These are phyloP conservation scores for Blakeslea trispora DNA, from an alignment of 371 early-diverging fungal genomes.

Conservation along the genomic window DNA sequence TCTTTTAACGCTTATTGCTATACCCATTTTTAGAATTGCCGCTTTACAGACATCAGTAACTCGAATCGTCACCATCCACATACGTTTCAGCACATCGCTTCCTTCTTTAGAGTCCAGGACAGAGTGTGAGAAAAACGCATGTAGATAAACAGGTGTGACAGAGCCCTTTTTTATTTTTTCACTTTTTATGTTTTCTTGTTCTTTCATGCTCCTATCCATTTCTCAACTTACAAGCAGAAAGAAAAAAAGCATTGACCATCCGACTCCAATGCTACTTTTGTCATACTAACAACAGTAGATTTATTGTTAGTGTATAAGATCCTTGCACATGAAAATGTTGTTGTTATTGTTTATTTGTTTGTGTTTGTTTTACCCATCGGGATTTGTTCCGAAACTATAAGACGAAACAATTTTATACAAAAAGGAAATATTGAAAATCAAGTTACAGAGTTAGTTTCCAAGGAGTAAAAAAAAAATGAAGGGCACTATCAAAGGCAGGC, in stretches of 20 bases:
- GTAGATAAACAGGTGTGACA: background rate
- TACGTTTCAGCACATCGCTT: background rate
- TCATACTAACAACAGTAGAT: background rate
- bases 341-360: constrained; percentile 11
- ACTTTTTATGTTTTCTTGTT: background rate
- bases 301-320: constrained; percentile 1
- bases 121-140: background rate
- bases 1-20: no score
- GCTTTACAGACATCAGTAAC: no score
- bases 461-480: no score
- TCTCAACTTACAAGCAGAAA: background rate
- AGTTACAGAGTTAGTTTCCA: background rate
- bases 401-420: background rate
- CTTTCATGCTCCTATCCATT: background rate
- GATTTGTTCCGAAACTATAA: constrained; percentile 2
- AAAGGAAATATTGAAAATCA: constrained; percentile 4
- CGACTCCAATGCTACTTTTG: background rate
- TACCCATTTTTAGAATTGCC: no score
- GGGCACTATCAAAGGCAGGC: no score
- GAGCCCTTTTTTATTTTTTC: constrained; percentile 1
- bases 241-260: background rate
- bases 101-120: background rate
- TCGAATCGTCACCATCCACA: no score
- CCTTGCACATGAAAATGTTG: constrained; percentile 9
- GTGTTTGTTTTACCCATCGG: constrained; percentile 15